These are phyloP conservation scores for Calvatia gigantea DNA, from an alignment of 768 basidiomycete genomes.

Conservation along the genomic window DNA sequence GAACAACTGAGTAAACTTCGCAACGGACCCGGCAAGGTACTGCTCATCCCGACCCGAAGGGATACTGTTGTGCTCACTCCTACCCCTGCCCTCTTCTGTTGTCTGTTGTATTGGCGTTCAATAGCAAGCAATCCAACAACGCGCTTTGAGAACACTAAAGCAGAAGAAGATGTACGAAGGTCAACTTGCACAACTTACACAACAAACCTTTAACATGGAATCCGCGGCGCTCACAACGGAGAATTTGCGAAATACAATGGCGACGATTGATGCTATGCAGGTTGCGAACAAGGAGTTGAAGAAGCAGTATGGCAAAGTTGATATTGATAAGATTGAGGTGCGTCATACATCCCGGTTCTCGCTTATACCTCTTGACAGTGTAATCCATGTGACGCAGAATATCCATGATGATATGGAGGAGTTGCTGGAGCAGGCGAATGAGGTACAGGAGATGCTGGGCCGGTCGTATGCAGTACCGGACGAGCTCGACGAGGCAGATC, in stretches of 20 bases:
- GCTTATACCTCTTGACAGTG: not conserved
- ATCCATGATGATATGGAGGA: slow-evolving; percentile 99
- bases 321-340: slow-evolving; percentile 98
- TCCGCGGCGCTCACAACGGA: slow-evolving; percentile 94
- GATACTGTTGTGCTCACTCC: not conserved
- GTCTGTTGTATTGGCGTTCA: not conserved
- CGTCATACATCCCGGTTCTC: slow-evolving; percentile 18
- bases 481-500: slow-evolving; percentile 95
- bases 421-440: slow-evolving; percentile 92
- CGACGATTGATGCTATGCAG: slow-evolving; percentile 96
- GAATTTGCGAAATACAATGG: slow-evolving; percentile 98
- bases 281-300: slow-evolving; percentile 93
- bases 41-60: not conserved
- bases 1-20: slow-evolving; percentile 95
- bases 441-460: slow-evolving; percentile 92
- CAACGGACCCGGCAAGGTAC: slow-evolving; percentile 92
- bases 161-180: slow-evolving; percentile 96
- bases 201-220: slow-evolving; percentile 99
- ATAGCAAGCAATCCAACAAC: slow-evolving; percentile 87
- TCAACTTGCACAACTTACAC: slow-evolving; percentile 85
- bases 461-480: slow-evolving; percentile 96
- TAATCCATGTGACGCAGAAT: slow-evolving; percentile 41
- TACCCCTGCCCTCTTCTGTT: not conserved
- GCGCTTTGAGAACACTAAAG: slow-evolving; percentile 89
- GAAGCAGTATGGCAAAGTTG: slow-evolving; percentile 96